These are phyloP conservation scores for Carpinus fangiana DNA, from an alignment of 306 rosid genomes.

Conservation along the genomic window DNA sequence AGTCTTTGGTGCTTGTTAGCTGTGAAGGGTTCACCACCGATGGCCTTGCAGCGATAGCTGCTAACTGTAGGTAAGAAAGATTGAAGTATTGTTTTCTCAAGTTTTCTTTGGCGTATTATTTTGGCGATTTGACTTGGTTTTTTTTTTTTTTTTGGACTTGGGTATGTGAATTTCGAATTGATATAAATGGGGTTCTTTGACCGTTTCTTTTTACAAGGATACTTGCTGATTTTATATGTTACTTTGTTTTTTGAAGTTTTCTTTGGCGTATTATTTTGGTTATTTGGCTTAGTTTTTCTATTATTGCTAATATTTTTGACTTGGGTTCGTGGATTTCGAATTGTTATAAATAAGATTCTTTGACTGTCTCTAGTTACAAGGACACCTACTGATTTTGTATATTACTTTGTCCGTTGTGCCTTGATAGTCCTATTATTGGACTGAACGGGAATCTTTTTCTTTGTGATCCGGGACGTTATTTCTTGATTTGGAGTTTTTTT, in stretches of 20 bases:
- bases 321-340: not conserved
- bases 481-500: not conserved
- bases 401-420: no score
- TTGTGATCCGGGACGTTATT: not conserved
- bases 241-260: not conserved
- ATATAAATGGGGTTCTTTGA: slow-evolving; percentile 1
- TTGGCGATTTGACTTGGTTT: not conserved
- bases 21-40: slow-evolving; percentile 93
- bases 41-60: slow-evolving; percentile 88
- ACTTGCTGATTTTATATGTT: no score
- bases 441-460: not conserved
- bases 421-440: not conserved
- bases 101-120: not conserved
- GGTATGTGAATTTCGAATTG: not conserved
- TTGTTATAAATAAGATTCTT: not conserved
- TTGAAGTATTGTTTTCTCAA: not conserved
- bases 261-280: not conserved
- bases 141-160: not conserved
- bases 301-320: not conserved
- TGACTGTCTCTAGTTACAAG: not conserved
- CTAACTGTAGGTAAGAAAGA: slow-evolving; percentile 79
- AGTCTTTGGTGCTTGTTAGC: slow-evolving; percentile 78
- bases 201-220: not conserved
- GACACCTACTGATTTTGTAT: no score
- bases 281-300: not conserved